Evolutionary conservation across 2,329 filamentous ascomycete genomes (phyloP), one percentile per base, ranked within the genome.

Genomic region (Colletotrichum liriopes): DNA sequence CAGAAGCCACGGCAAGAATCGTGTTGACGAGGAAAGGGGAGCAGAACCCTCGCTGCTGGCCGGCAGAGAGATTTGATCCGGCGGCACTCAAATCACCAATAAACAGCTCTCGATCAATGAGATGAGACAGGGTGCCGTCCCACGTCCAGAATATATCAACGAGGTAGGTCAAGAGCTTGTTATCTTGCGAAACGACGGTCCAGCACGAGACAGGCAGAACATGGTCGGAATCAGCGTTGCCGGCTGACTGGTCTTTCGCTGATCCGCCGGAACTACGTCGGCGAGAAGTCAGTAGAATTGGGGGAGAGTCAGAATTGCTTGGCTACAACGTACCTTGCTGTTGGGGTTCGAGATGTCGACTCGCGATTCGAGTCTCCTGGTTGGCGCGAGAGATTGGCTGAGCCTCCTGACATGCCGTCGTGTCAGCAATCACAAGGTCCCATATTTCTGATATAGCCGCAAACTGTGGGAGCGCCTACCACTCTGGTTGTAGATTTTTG

Each of bases 61-160:
- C 8, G 35, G 39, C 8, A 32, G 52, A n/a, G 18, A 23, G 16
- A 5, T 16, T 35, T 7, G 39, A 23, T 4, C 11, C 23, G 32
- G 16, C n/a, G 3, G 39, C 29, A 2, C 51, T 65, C 5, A 79
- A 62, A 7, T 74, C 74, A 12, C 73, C 54, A 1, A 74, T 5
- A 37, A 78, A 72, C 11, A 76, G 29, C 2, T 55, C 69, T 6
- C 69, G 72, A 55, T 77, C 69, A 9, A 78, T 52, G 8, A 77
- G 39, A 11, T 65, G 60, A 0, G 71, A 63, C 2, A 77, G 26
- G 0, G 70, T 73, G 32, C 65, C 72, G 32, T 79, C 77, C 77
- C 76, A 79, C 4, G 73, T 72, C 75, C 76, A 79, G 43, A 78
- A 78, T 0, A 77, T 35, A 1, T 63, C 69, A 11, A 78, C 47